Evolutionary conservation across 306 rosid species (phyloP).

Genomic region (peach (Prunus persica)): DNA sequence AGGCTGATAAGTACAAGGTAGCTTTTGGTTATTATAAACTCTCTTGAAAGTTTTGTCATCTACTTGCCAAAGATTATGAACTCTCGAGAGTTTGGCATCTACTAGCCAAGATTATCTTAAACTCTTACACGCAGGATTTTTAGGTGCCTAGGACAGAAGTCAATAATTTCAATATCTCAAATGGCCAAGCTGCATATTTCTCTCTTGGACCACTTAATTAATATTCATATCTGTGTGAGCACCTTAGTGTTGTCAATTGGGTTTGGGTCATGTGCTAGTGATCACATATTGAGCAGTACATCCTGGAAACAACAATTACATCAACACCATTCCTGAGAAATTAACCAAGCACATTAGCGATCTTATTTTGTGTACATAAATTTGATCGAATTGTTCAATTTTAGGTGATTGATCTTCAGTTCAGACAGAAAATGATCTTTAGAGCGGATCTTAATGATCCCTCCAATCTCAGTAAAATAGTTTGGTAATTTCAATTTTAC

Average conservation of each 20-base stretch:
- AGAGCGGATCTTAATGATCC: too few species aligned
- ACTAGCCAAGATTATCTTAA: neutral
- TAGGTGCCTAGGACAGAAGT: neutral
- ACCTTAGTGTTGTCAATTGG: conserved; percentile 17
- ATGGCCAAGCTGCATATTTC: conserved; percentile 32
- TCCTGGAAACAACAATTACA: conserved; percentile 63
- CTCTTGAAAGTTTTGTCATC: neutral
- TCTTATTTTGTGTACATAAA: neutral
- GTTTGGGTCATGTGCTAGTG: conserved; percentile 10
- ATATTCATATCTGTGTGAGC: conserved; percentile 13
- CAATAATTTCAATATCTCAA: neutral
- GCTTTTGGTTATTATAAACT: neutral
- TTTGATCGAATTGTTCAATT: neutral
- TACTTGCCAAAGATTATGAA: too few species aligned
- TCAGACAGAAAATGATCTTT: conserved; percentile 29
- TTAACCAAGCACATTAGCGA: conserved; percentile 20
- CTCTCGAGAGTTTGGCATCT: too few species aligned
- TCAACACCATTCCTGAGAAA: conserved; percentile 42
- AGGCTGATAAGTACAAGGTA: neutral
- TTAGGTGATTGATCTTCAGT: conserved; percentile 50
- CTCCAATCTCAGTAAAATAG: too few species aligned
- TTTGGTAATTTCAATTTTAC: too few species aligned
- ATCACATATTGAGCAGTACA: conserved; percentile 27
- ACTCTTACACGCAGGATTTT: neutral
- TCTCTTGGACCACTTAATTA: conserved; percentile 6